Base-by-base conservation (phyloP, 2,329 filamentous ascomycete genomes). In the Sarocladium oryzae region DNA sequence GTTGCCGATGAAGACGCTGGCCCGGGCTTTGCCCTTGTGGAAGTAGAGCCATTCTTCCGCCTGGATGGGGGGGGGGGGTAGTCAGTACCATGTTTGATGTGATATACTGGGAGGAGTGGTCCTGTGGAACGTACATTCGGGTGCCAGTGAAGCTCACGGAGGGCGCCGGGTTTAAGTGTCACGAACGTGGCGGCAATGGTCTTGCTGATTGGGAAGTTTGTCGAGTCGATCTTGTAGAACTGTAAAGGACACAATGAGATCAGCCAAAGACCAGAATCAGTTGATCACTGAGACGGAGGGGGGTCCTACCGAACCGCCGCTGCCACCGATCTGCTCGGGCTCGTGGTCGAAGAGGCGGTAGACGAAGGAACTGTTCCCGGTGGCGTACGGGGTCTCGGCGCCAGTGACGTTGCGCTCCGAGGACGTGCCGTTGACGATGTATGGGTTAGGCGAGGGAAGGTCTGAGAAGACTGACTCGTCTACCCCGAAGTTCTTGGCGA, bases 41-140 rank as follows among this genome's bases (percentile, higher is more conserved):
- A 88, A 87, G 66, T 86, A 87, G 2, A 87, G 65, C 84, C 84
- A 87, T 62, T 87, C 84, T 57, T 86, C 81, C 4, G 80, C 79
- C 78, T 83, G 11, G 38, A 53, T 38, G 1, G 52, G 11, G 21
- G 38, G 50, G n/a, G n/a, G n/a, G n/a, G n/a, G n/a, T n/a, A n/a
- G n/a, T n/a, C n/a, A n/a, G n/a, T n/a, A n/a, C n/a, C n/a, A n/a
- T n/a, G n/a, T n/a, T n/a, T n/a, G n/a, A n/a, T n/a, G n/a, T n/a
- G n/a, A n/a, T n/a, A n/a, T n/a, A n/a, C n/a, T n/a, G n/a, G n/a
- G n/a, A n/a, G n/a, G n/a, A n/a, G n/a, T n/a, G n/a, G n/a, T n/a
- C n/a, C n/a, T 13, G 13, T 28, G 4, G 28, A 7, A 51, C 75
- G 66, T 62, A 82, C 79, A 59, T 82, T 86, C 2, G 82, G 83